Evolutionary conservation across 148 eudicot species (phyloP).

Genomic region (Amaranthus palmeri): DNA sequence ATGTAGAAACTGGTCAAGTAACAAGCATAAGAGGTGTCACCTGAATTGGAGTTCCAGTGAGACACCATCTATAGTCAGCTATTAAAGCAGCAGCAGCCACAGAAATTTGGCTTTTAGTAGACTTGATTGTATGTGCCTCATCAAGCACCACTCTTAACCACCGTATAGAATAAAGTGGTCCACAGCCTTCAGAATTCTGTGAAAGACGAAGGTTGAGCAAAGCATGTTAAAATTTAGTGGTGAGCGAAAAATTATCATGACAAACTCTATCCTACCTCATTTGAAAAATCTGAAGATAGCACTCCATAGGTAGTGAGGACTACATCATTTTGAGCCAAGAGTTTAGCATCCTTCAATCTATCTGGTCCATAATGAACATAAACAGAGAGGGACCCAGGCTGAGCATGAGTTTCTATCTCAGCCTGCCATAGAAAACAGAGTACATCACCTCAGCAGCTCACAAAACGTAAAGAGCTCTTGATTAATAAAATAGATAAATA

Average conservation of each 20-base stretch:
- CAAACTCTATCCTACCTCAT: constrained; percentile 51
- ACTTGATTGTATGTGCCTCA: constrained; percentile 93
- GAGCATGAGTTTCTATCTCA: constrained; percentile 89
- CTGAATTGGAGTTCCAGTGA: constrained; percentile 99
- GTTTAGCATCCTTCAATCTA: constrained; percentile 73
- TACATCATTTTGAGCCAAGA: constrained; percentile 72
- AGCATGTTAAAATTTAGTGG: not conserved
- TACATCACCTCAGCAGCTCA: not conserved
- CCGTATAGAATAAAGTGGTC: constrained; percentile 68
- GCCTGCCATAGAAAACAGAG: constrained; percentile 39
- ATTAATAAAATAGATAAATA: not conserved
- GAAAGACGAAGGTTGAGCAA: constrained; percentile 15
- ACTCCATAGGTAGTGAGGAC: constrained; percentile 95
- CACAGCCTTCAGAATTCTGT: constrained; percentile 71
- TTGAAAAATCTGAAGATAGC: constrained; percentile 75
- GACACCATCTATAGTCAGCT: constrained; percentile 96
- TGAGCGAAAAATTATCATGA: not conserved
- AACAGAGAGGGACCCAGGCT: constrained; percentile 72
- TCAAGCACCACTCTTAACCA: constrained; percentile 97
- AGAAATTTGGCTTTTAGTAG: constrained; percentile 88
- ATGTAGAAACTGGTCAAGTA: not conserved
- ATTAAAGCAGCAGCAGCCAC: constrained; percentile 73
- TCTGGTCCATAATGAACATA: constrained; percentile 87
- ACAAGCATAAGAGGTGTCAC: constrained; percentile 26
- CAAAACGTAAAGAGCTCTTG: not conserved